Base-by-base conservation (phyloP, 2,329 filamentous ascomycete genomes). In the Aspergillus tubingensis region DNA sequence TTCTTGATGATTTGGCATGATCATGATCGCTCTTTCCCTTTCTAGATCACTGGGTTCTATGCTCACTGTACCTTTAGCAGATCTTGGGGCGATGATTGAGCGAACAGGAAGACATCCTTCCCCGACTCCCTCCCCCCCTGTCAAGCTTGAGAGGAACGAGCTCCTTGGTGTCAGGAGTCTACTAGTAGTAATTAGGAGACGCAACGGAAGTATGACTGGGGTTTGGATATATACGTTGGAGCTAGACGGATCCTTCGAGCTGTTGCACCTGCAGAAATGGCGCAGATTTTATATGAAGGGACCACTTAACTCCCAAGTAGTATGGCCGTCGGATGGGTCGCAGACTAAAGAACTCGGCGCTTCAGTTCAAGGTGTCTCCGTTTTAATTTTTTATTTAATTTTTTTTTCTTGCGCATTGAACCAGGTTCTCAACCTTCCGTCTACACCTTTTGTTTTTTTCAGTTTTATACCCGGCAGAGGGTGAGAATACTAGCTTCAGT, bases 211-310 rank as follows among this genome's bases (percentile, higher is more conserved):
- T 17, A 32, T 30, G 23, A 50, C 47, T 30, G 23, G 21, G 44
- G 44, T 25, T 49, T 49, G 50, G 27, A 54, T 51, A 54, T 43
- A 55, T 56, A 30, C 47, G 47, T 30, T 50, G 30, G 59, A 47
- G 43, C 47, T 51, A 61, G 50, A 50, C 15, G 47, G 55, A 61
- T 43, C 50, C 56, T 57, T 59, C 38, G 60, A 60, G 41, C 10
- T 52, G 57, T 54, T 66, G 64, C 64, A 68, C 64, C 66, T 67
- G 66, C 66, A 68, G 64, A 64, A 65, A 60, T 65, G 63, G 66
- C 61, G 66, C 62, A 68, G 54, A 62, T 58, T 60, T 54, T 39
- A 27, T 59, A 62, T 54, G 49, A 49, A 52, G 51, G 58, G 52
- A 55, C 39, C 52, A 54, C 52, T 50, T 30, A 30, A 50, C 25